Conservation (phyloP, 1,284 basidiomycete genomes). For the Leccinum solheimii region DNA sequence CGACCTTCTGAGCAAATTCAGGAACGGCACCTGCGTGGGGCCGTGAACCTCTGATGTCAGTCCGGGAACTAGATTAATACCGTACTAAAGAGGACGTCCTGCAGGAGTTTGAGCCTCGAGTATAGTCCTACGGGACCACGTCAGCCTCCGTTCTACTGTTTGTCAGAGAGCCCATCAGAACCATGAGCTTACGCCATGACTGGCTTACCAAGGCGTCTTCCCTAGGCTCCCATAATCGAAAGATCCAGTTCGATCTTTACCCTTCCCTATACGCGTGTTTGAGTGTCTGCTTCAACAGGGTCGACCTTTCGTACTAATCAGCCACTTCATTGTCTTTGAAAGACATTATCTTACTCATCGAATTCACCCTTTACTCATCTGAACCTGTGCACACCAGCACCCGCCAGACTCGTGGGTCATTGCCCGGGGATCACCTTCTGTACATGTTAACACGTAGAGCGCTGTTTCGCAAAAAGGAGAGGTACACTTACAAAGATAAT, state of each 20-base stretch:
- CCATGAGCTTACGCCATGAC: neutral
- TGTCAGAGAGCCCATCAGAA: neutral
- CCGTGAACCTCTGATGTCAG: neutral
- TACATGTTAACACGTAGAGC: neutral
- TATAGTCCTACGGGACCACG: neutral
- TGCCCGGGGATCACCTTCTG: neutral
- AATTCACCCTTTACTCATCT: neutral
- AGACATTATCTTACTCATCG: neutral
- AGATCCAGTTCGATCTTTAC: neutral
- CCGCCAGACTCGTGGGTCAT: neutral
- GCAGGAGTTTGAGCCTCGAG: neutral
- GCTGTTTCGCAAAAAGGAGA: neutral
- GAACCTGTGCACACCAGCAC: neutral
- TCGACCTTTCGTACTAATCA: neutral
- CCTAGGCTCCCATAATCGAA: neutral
- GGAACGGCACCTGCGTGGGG: neutral
- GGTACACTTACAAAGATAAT: conserved; percentile 14
- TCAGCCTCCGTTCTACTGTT: neutral
- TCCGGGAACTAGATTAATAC: neutral
- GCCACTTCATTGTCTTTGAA: neutral
- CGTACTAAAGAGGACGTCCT: neutral
- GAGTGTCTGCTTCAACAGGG: neutral
- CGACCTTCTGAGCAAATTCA: neutral
- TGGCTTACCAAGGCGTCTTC: neutral
- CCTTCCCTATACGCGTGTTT: neutral